Evolutionary conservation across 768 basidiomycete genomes (phyloP), one percentile per base, ranked within the genome.

Genomic region (Gyrodon lividus): DNA sequence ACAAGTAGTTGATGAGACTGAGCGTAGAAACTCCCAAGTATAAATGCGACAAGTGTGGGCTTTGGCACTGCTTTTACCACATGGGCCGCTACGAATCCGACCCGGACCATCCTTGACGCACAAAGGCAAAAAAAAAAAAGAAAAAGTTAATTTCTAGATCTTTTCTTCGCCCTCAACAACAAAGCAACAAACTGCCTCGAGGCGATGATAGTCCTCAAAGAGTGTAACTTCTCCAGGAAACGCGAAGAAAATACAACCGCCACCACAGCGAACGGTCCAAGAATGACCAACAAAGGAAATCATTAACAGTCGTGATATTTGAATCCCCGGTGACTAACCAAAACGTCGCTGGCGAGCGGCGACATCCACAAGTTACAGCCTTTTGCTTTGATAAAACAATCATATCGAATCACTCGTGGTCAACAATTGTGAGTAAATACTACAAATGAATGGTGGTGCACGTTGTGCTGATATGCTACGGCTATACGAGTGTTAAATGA

Each of bases 51-150:
- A 47, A 45, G 49, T 55, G 57, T 50, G 62, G 49, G 47, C 40
- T 48, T 51, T 39, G 58, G 65, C 65, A 66, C 65, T 20, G 65
- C 65, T 55, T 58, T 49, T 52, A 40, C 59, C 63, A 58, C 49
- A 59, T 52, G 55, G 54, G 49, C 6, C 39, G 16, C 17, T 20
- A 38, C 37, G n/a, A 50, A 40, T 35, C 48, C 34, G 44, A 44
- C 52, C n/a, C n/a, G n/a, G n/a, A n/a, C n/a, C n/a, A n/a, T n/a
- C n/a, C n/a, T n/a, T n/a, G n/a, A n/a, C n/a, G n/a, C n/a, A n/a
- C n/a, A n/a, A n/a, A n/a, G n/a, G n/a, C n/a, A n/a, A n/a, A 13
- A 16, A 34, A 34, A 34, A 34, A 7, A 12, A 40, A 10, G 5
- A 42, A n/a, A 42, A 43, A 51, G 34, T 46, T 20, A 37, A 44